Base-by-base conservation (phyloP, 176 grass and related monocot genomes). In the Musa itinerans region DNA sequence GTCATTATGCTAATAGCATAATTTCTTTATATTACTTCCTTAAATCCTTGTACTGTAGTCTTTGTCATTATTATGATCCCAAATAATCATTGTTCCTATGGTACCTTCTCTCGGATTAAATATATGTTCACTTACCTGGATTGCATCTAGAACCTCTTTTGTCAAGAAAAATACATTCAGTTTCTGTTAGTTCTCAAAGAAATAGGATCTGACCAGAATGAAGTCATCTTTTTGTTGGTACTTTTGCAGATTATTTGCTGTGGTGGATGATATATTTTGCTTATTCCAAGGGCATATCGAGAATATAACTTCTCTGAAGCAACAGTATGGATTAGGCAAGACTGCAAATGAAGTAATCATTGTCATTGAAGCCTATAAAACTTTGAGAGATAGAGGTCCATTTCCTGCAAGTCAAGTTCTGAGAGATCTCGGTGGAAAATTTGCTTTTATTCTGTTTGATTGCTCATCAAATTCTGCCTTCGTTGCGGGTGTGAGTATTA, bases 211-310 rank as follows among this genome's bases (percentile, higher is more conserved):
- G 34, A 43, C 34, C 34, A 43, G 34, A 43, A 6, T 43, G 34
- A 43, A 43, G 16, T 76, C 71, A 50, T 27, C 71, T 6, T 65
- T 2, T 77, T 2, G 74, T 81, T 27, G 49, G 23, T 61, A 77
- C 17, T 1, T 83, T 10, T 54, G 50, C 89, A 96, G 92, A 74
- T 70, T 96, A 53, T 96, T 96, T 56, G 84, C 86, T 75, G 85
- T 83, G 50, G 89, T 89, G 74, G 86, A 89, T 52, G 92, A 96
- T 65, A 92, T 96, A 81, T 96, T 96, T 76, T 96, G 92, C 84
- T 54, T 96, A 73, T 96, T 96, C 82, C 71, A 96, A 86, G 92
- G 92, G 72, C 82, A 85, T 68, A 71, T 96, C 78, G 92, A 96
- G 73, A 96, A 96, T 79, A 87, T 96, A 74, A 76, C 84, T 75